Evolutionary conservation across 805 yeast genomes (phyloP), one percentile per base, ranked within the genome.

Genomic region (Candida ovalis): DNA sequence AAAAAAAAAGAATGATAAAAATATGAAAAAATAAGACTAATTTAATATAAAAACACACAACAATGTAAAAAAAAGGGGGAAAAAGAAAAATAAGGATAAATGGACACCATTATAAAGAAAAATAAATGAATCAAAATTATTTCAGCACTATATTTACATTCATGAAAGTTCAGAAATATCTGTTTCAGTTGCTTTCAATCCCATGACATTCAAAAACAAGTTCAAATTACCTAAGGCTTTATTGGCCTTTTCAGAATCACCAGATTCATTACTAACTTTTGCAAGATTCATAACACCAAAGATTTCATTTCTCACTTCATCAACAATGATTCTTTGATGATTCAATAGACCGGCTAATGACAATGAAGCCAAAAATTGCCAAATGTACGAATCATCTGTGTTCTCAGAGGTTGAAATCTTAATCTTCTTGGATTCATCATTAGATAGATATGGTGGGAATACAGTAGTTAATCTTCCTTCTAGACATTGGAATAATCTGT

Each of bases 291-390:
- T 87, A 10, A 88, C 86, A 28, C 92, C 94, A 61, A 92, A 92
- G 51, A 92, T 91, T 67, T 88, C 91, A 61, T 88, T 94, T 70
- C 97, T 81, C 24, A 89, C 90, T 64, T 89, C 97, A 66, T 90
- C 97, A 39, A 92, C 96, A 58, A 92, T 86, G 52, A 88, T 81
- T 71, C 97, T 80, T 76, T 92, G 97, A 63, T 91, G 97, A 59
- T 85, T 85, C 58, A 88, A 72, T 63, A 86, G 84, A 54, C 97
- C 96, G 52, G 96, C 92, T 53, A 92, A 73, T 0, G 98, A 92
- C 51, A 92, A 76, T 13, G 96, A 86, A 21, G 99, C 99, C 67
- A 92, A 78, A 63, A 92, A 91, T 71, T 92, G 97, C 99, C 99
- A 92, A 44, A 89, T 89, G 61, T 91, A 90, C 33, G 90, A 80